These are phyloP conservation scores for Oryza coarctata DNA, from an alignment of 176 grass and related monocot species.

Conservation along the genomic window DNA sequence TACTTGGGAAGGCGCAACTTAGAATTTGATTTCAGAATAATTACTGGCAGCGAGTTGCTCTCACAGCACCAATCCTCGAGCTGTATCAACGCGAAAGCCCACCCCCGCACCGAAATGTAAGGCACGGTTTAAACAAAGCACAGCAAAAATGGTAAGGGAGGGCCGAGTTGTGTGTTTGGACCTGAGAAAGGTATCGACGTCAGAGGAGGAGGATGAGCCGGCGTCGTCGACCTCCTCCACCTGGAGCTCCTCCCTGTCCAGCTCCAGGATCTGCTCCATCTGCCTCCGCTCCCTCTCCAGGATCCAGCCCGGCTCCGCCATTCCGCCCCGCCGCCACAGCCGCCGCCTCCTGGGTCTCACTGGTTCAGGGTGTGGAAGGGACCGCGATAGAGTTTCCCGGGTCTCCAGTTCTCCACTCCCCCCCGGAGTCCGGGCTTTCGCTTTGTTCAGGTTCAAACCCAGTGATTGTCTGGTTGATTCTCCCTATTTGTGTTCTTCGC, in stretches of 20 bases:
- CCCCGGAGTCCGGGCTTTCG: background rate
- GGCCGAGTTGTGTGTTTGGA: constrained; percentile 2
- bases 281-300: constrained; percentile 75
- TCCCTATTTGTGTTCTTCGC: no score
- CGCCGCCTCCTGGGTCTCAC: constrained; percentile 3
- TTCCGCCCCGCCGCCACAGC: constrained; percentile 16
- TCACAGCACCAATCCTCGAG: background rate
- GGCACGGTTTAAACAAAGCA: background rate
- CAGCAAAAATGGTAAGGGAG: background rate
- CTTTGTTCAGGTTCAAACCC: background rate
- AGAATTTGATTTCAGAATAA: constrained; percentile 9
- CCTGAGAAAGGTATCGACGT: constrained; percentile 59
- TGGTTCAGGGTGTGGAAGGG: background rate
- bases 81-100: background rate
- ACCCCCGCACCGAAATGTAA: background rate
- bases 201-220: constrained; percentile 48
- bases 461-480: no score
- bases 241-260: constrained; percentile 97
- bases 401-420: no score
- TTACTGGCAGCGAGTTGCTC: background rate
- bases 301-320: constrained; percentile 45
- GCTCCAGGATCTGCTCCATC: constrained; percentile 83
- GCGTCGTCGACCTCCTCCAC: constrained; percentile 74
- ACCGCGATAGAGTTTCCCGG: background rate
- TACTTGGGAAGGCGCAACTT: background rate